Evolutionary conservation across 768 basidiomycete species (phyloP).

Genomic region (Lactarius sp.): DNA sequence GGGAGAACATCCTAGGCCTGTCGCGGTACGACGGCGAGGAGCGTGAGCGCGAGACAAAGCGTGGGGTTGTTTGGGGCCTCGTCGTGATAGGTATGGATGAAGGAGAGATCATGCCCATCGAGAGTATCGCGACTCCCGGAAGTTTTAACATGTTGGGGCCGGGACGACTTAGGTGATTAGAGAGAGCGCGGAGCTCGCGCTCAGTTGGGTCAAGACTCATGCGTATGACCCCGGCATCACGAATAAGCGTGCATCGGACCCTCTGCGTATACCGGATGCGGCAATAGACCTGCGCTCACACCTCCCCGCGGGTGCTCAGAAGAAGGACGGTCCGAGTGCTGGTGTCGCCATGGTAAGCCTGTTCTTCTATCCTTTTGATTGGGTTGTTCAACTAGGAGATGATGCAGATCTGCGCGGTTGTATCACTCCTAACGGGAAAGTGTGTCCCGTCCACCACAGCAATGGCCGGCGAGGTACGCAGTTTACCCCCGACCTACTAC

Average conservation of each 20-base stretch:
- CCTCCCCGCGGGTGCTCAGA: slow-evolving; percentile 84
- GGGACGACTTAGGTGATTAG: slow-evolving; percentile 62
- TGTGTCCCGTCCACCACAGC: slow-evolving; percentile 69
- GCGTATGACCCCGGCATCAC: slow-evolving; percentile 79
- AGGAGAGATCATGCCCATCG: slow-evolving; percentile 80
- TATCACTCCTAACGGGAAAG: slow-evolving; percentile 76
- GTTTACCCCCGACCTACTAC: not conserved
- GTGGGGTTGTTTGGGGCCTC: slow-evolving; percentile 79
- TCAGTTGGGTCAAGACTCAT: slow-evolving; percentile 90
- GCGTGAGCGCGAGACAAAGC: slow-evolving; percentile 62
- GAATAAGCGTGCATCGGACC: slow-evolving; percentile 60
- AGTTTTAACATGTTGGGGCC: not conserved
- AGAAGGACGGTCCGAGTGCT: slow-evolving; percentile 91
- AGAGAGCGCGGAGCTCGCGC: slow-evolving; percentile 83
- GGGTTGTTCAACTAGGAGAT: not conserved
- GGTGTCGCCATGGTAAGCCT: slow-evolving; percentile 76
- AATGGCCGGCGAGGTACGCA: slow-evolving; percentile 79
- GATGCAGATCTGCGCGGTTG: slow-evolving; percentile 70
- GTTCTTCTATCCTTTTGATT: not conserved
- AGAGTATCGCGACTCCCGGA: slow-evolving; percentile 76
- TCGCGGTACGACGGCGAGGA: slow-evolving; percentile 79
- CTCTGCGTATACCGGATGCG: slow-evolving; percentile 61
- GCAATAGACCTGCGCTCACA: slow-evolving; percentile 82
- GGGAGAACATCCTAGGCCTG: slow-evolving; percentile 79
- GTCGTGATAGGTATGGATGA: slow-evolving; percentile 88